A percentile compares a stretch with the other conserved stretches of the same genome.
Conservation (phyloP, 495 filamentous ascomycete species). For the Annulohypoxylon maeteangense region DNA sequence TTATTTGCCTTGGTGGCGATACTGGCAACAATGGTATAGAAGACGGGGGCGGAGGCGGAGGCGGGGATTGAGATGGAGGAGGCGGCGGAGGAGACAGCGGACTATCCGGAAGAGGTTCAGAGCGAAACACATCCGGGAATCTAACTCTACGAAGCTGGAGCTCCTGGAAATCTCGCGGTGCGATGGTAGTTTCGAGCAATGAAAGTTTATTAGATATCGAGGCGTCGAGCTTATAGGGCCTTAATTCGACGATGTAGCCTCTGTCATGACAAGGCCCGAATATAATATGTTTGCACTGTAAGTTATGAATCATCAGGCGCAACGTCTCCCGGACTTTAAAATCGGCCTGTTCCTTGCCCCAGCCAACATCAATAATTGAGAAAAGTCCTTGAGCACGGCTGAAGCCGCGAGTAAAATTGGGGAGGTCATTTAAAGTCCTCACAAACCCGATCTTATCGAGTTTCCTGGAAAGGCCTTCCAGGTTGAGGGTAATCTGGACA, state of each 20-base stretch:
- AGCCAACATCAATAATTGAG: constrained; percentile 70
- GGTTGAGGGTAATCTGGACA: constrained; percentile 70
- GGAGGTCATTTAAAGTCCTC: constrained; percentile 62
- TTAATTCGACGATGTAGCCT: constrained; percentile 65
- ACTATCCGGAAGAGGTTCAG: constrained; percentile 41
- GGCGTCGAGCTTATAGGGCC: constrained; percentile 42
- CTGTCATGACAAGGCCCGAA: constrained; percentile 72
- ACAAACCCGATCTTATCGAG: constrained; percentile 60
- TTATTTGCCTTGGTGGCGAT: background rate
- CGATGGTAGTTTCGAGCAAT: constrained; percentile 51
- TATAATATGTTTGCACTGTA: constrained; percentile 74
- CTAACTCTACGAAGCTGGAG: constrained; percentile 43
- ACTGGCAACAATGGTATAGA: background rate
- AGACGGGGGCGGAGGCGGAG: constrained; percentile 7
- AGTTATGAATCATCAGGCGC: constrained; percentile 65
- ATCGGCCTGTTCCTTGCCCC: constrained; percentile 69
- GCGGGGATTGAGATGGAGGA: too few relatives aligned
- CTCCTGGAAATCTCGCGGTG: constrained; percentile 47
- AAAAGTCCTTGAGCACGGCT: constrained; percentile 67
- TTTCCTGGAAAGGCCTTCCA: constrained; percentile 63
- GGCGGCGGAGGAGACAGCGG: too few relatives aligned
- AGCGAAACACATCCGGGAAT: constrained; percentile 51
- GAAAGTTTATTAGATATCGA: constrained; percentile 38
- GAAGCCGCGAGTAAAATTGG: constrained; percentile 67
- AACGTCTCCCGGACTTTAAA: constrained; percentile 64